Evolutionary conservation across 2,329 filamentous ascomycete species (phyloP).

Genomic region (Fusarium penzigii): DNA sequence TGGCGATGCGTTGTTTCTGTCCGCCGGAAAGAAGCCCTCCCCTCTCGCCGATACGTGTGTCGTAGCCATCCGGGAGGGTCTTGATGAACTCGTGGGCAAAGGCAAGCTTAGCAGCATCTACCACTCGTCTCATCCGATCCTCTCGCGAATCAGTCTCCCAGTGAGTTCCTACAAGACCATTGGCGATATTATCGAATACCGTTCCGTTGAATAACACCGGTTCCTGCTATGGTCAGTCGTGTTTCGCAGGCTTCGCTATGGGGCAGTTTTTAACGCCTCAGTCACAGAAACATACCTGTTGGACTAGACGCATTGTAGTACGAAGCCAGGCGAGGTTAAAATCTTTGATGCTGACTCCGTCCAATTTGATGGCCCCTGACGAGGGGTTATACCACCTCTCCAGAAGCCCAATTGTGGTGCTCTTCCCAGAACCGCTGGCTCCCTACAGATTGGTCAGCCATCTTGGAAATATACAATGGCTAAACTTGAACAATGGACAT

Average conservation of each 20-base stretch:
- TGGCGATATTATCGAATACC: slow-evolving; percentile 52
- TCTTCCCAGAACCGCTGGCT: slow-evolving; percentile 59
- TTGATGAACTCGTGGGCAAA: slow-evolving; percentile 56
- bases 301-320: slow-evolving; percentile 53
- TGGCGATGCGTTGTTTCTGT: slow-evolving; percentile 66
- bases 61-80: slow-evolving; percentile 54
- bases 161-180: slow-evolving; percentile 44
- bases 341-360: slow-evolving; percentile 41
- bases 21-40: slow-evolving; percentile 67
- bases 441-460: slow-evolving; percentile 57
- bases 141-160: slow-evolving; percentile 40
- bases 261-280: rapidly evolving
- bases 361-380: slow-evolving; percentile 46
- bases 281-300: slow-evolving; percentile 30
- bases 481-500: slow-evolving; percentile 45
- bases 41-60: slow-evolving; percentile 63
- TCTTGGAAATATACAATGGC: slow-evolving; percentile 42
- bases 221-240: slow-evolving; percentile 40
- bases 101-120: slow-evolving; percentile 49
- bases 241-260: no score
- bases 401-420: slow-evolving; percentile 56
- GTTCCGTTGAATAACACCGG: slow-evolving; percentile 55
- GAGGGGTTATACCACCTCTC: slow-evolving; percentile 61
- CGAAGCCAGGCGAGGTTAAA: slow-evolving; percentile 55
- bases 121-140: slow-evolving; percentile 46